A percentile compares a stretch with the other conserved stretches of the same genome.
phyloP scores from a whole-genome alignment of 306 rosid species.

The Betula pendula region DNA sequence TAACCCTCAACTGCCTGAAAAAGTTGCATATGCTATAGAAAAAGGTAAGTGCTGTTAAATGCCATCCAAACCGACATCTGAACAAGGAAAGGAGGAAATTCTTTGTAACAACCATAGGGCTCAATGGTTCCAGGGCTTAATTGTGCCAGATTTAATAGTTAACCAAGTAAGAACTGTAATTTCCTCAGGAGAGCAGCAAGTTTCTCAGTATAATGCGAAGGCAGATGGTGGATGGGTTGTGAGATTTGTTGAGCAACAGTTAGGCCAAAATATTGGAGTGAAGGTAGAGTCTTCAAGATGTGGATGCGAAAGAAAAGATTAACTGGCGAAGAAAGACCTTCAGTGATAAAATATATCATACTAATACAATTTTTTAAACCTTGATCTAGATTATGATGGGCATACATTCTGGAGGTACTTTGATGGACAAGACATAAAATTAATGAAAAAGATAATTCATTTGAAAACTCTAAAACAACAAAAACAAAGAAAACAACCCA shows the following conservation, averaged over 20 bases:
- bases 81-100: background rate
- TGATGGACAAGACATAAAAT: slow-evolving; percentile 10
- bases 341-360: background rate
- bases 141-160: background rate
- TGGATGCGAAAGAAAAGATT: background rate
- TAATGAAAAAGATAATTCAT: slow-evolving; percentile 12
- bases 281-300: background rate
- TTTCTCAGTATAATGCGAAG: background rate
- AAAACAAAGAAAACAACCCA: slow-evolving; percentile 45
- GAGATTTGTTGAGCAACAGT: background rate
- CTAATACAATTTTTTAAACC: background rate
- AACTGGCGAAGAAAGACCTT: background rate
- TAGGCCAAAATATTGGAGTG: background rate
- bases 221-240: background rate
- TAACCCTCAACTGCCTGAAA: background rate
- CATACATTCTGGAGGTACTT: slow-evolving; percentile 1
- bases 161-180: background rate
- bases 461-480: slow-evolving; percentile 14
- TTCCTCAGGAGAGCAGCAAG: background rate
- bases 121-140: background rate
- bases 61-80: background rate
- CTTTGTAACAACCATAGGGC: background rate
- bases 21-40: background rate
- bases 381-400: background rate
- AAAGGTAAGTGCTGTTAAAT: background rate